Evolutionary conservation across 2,329 filamentous ascomycete genomes (phyloP), one percentile per base, ranked within the genome.

Genomic region (Rutstroemia sydowiana): DNA sequence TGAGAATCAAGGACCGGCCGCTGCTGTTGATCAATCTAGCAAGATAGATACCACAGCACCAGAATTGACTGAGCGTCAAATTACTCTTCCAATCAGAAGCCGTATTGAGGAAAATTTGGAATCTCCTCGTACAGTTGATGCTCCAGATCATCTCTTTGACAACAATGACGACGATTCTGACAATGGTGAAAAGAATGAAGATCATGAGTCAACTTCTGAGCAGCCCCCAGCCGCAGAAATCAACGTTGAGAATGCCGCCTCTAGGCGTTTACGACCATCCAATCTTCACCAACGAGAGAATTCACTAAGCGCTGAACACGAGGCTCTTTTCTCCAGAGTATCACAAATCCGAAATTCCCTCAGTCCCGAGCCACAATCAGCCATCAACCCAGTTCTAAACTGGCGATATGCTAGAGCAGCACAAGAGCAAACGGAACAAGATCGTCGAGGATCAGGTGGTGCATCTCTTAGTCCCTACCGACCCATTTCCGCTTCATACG

Each of bases 91-190:
- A 28, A 4, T 45, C 18, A 13, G 28, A 21, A 7, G 10, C 9
- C 10, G 11, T 13, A 26, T 26, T 26, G 23, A 26, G 4, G 34
- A 51, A 30, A 18, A 41, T 28, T 14, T 8, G 3, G 52, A 57
- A 23, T 55, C 54, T 14, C 53, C 54, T 14, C 49, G 23, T 9
- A 56, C 52, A 6, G 48, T 57, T 9, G 18, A 54, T 10, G 42
- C 49, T 18, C 31, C 53, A 5, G 53, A 58, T 40, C 21, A 52
- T 28, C 31, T 56, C 7, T 55, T 57, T 11, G 39, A 52, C 14
- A 7, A 14, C 10, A n/a, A 45, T 9, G n/a, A 26, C 4, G 21
- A 23, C n/a, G 21, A 34, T 5, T 21, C 18, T 9, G 23, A 45
- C 9, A 6, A 11, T 3, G 23, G 14, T 18, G 32, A 45, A 23